Conservation (phyloP, 306 rosid genomes). For the Quercus bicolor region DNA sequence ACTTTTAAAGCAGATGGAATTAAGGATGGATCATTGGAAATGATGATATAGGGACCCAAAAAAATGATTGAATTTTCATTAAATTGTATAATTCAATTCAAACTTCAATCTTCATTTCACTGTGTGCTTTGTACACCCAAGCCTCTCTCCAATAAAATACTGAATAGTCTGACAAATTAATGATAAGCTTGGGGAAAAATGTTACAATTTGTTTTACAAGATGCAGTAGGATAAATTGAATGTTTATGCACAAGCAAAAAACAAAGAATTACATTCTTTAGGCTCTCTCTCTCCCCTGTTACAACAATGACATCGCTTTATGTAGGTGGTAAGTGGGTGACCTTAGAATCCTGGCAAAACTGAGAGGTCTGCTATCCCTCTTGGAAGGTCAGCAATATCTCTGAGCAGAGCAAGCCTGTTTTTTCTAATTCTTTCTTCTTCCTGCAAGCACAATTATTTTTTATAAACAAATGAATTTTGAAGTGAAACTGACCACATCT, state of each 20-base stretch:
- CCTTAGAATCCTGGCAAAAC: constrained; percentile 77
- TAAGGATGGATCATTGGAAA: background rate
- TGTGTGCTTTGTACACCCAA: background rate
- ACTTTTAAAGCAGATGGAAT: too few relatives aligned
- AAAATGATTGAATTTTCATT: background rate
- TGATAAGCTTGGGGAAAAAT: background rate
- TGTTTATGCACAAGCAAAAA: constrained; percentile 9
- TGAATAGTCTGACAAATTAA: background rate
- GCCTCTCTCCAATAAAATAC: background rate
- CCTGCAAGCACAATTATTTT: constrained; percentile 37
- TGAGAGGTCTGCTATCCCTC: constrained; percentile 81
- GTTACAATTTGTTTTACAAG: background rate
- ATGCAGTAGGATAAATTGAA: background rate
- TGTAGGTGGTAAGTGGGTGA: background rate
- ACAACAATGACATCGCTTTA: background rate
- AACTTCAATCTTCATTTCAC: background rate
- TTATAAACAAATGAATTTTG: background rate
- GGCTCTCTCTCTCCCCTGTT: background rate
- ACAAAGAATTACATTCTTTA: constrained; percentile 1
- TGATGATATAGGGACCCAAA: background rate
- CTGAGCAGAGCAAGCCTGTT: constrained; percentile 83
- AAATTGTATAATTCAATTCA: background rate
- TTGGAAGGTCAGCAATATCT: constrained; percentile 81
- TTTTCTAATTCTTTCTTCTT: constrained; percentile 63
- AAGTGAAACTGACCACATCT: too few relatives aligned